These are phyloP conservation scores for Austropuccinia psidii DNA, from an alignment of 1,284 basidiomycete species.

Conservation along the genomic window DNA sequence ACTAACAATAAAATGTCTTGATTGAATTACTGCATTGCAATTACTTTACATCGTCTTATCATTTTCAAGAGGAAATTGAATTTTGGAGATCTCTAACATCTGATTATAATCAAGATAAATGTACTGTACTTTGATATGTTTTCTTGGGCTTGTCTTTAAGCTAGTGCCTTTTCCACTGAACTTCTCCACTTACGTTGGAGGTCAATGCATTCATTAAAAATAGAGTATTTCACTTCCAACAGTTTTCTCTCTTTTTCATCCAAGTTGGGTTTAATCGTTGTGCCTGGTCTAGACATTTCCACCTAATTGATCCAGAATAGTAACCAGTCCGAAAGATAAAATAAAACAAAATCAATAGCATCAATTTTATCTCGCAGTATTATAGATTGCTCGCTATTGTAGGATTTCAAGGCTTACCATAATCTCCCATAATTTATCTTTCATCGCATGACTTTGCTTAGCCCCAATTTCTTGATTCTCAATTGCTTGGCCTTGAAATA, in stretches of 20 bases:
- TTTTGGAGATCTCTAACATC: too few species aligned
- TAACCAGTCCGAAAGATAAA: conserved; percentile 1
- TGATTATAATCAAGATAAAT: too few species aligned
- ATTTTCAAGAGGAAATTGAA: too few species aligned
- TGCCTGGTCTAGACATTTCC: conserved; percentile 83
- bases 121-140: too few species aligned
- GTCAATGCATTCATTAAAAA: conserved; percentile 79
- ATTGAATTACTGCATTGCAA: too few species aligned
- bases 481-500: conserved; percentile 44
- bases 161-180: conserved; percentile 41
- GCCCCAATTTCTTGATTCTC: conserved; percentile 51
- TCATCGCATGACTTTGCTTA: conserved; percentile 55
- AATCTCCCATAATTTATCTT: conserved; percentile 73
- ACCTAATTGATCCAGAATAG: conserved; percentile 52
- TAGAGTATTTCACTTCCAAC: conserved; percentile 84
- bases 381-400: background rate
- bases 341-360: background rate
- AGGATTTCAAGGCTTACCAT: conserved; percentile 58
- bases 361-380: background rate
- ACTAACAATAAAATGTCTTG: too few species aligned
- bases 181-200: conserved; percentile 71
- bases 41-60: too few species aligned
- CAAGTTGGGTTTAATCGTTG: conserved; percentile 62
- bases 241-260: conserved; percentile 61
- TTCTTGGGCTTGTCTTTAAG: background rate